Percentiles rank a stretch among this genome's conserved stretches.
Conservation (phyloP, 2,329 filamentous ascomycete species). For the Didymella keratinophila region DNA sequence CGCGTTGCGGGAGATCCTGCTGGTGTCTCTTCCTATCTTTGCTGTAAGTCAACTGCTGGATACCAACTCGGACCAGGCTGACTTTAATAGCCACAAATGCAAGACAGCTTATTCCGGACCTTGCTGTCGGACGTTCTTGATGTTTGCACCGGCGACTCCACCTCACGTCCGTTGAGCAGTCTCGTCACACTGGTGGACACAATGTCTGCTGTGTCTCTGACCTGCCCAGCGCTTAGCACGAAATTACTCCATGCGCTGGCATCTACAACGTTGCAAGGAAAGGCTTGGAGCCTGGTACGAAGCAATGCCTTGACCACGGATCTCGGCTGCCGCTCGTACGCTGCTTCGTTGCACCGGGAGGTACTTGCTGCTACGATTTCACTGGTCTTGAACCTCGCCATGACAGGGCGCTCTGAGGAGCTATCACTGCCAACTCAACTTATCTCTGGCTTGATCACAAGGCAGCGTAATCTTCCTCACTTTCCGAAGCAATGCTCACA, state of each 20-base stretch:
- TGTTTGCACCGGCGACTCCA: constrained; percentile 17
- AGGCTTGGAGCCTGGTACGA: constrained; percentile 31
- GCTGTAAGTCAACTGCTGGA: constrained; percentile 31
- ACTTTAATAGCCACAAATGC: constrained; percentile 30
- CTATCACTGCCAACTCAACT: constrained; percentile 27
- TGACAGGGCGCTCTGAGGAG: constrained; percentile 30
- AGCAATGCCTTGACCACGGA: neutral
- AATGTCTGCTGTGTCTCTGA: constrained; percentile 24
- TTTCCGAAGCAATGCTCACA: constrained; percentile 30
- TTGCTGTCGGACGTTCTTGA: constrained; percentile 30
- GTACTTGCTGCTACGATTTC: constrained; percentile 37
- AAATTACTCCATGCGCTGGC: constrained; percentile 37
- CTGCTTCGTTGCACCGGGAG: constrained; percentile 21
- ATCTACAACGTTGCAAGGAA: constrained; percentile 34
- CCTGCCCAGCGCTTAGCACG: constrained; percentile 26
- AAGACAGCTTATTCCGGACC: constrained; percentile 22
- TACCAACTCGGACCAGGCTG: constrained; percentile 1
- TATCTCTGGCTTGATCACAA: constrained; percentile 35
- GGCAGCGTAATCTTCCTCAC: constrained; percentile 35
- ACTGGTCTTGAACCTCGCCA: constrained; percentile 37
- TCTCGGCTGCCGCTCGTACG: constrained; percentile 27
- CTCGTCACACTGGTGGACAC: constrained; percentile 28
- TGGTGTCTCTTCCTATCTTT: constrained; percentile 37
- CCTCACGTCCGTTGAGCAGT: constrained; percentile 20
- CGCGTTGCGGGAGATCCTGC: constrained; percentile 28